Evolutionary conservation across 345 rosid species (phyloP).

Genomic region (Draba incana): DNA sequence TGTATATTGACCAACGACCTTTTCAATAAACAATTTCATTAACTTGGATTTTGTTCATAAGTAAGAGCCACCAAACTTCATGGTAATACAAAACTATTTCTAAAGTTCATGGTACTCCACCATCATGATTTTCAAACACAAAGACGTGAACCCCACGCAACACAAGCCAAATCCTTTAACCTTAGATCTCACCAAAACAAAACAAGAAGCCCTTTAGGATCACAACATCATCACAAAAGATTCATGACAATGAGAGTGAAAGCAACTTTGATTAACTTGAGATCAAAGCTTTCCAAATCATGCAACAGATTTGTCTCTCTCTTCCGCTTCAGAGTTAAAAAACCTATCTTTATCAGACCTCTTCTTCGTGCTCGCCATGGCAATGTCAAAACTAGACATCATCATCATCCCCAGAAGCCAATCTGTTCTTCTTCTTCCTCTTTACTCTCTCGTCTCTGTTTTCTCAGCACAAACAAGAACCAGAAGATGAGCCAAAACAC

Average conservation of each 20-base stretch:
- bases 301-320: slow-evolving; percentile 47
- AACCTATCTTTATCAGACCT: slow-evolving; percentile 53
- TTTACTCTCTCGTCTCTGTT: slow-evolving; percentile 40
- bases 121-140: slow-evolving; percentile 30
- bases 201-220: slow-evolving; percentile 28
- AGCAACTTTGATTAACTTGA: slow-evolving; percentile 57
- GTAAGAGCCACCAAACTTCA: slow-evolving; percentile 33
- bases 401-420: slow-evolving; percentile 32
- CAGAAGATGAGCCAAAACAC: slow-evolving; percentile 43
- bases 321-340: slow-evolving; percentile 58
- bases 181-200: slow-evolving; percentile 26
- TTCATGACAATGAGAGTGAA: slow-evolving; percentile 53
- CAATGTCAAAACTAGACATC: slow-evolving; percentile 35
- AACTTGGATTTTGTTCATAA: slow-evolving; percentile 25
- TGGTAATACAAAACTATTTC: background rate
- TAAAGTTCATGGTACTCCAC: slow-evolving; percentile 44
- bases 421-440: slow-evolving; percentile 18
- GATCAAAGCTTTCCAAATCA: slow-evolving; percentile 60
- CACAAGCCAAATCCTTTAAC: slow-evolving; percentile 20
- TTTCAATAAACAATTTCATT: background rate
- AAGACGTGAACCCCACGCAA: slow-evolving; percentile 43
- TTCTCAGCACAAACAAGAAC: slow-evolving; percentile 28
- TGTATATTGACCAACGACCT: slow-evolving; percentile 28
- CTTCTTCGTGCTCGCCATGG: slow-evolving; percentile 36
- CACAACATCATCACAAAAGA: slow-evolving; percentile 36